Conservation (phyloP, 306 rosid species). For the Carpinus fangiana region DNA sequence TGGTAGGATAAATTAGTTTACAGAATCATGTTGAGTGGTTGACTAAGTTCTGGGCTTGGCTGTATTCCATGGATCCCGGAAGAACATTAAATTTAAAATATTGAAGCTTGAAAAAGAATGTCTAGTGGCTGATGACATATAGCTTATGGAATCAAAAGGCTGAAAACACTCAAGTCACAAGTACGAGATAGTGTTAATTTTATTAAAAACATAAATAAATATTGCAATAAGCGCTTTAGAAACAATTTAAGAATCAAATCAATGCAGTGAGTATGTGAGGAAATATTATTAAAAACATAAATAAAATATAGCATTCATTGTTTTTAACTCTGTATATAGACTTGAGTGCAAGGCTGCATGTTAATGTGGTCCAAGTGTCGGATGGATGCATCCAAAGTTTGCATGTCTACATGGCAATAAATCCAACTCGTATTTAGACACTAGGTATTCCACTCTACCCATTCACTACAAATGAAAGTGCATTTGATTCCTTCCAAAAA, state of each 20-base stretch:
- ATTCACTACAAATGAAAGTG: neutral
- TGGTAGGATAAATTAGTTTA: slow-evolving; percentile 3
- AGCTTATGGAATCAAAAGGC: neutral
- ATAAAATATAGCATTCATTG: too few species aligned
- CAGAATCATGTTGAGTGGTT: neutral
- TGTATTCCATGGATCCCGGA: neutral
- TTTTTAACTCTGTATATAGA: neutral
- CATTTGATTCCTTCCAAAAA: neutral
- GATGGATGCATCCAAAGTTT: neutral
- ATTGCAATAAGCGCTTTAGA: neutral
- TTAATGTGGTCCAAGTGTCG: neutral
- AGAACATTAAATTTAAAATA: neutral
- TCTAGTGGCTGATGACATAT: neutral
- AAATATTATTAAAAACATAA: neutral
- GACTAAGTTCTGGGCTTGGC: neutral
- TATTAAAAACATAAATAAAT: neutral
- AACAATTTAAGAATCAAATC: neutral
- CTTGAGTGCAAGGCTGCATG: neutral
- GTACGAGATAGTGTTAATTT: neutral
- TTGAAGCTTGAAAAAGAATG: neutral
- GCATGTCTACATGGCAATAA: neutral
- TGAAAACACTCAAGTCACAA: neutral
- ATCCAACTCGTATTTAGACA: neutral
- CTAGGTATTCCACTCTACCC: neutral
- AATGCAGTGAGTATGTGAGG: neutral